phyloP scores from a whole-genome alignment of 257 asterid species.

The Solanum virginianum region DNA sequence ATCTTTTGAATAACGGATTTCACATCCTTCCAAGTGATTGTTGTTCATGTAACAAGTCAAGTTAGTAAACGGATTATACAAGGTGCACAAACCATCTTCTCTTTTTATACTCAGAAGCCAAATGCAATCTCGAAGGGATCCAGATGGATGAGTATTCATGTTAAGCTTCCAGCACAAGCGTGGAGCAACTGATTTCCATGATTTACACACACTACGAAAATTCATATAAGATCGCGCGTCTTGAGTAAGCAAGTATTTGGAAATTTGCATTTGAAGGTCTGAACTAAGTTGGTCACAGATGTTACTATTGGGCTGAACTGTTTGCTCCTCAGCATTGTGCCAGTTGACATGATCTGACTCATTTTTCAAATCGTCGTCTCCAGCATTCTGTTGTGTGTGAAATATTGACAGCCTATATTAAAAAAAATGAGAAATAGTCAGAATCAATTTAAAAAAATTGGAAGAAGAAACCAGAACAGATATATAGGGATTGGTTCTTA shows the following conservation, averaged over 20 bases:
- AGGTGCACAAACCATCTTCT: not conserved
- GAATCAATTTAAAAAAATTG: not conserved
- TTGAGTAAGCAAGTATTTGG: not conserved
- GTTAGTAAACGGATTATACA: not conserved
- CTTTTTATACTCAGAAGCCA: not conserved
- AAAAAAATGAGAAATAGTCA: not conserved
- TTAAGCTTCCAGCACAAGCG: not conserved
- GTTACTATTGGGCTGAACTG: not conserved
- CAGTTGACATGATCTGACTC: not conserved
- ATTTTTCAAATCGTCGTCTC: not conserved
- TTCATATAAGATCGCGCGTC: not conserved
- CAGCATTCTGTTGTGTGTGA: not conserved
- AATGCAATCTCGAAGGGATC: not conserved
- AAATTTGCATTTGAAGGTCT: not conserved
- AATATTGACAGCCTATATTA: not conserved
- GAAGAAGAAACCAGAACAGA: too few relatives aligned
- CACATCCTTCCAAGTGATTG: not conserved
- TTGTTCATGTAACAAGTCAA: not conserved
- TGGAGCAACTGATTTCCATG: not conserved
- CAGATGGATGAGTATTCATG: not conserved
- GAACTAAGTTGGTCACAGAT: not conserved
- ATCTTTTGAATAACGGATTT: not conserved
- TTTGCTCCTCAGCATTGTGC: not conserved
- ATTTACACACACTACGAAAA: not conserved
- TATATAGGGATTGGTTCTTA: not conserved